Percentiles rank a stretch among this genome's conserved stretches.
Evolutionary conservation across 2,329 filamentous ascomycete genomes (phyloP).

Genomic region (Cladophialophora chaetospira): DNA sequence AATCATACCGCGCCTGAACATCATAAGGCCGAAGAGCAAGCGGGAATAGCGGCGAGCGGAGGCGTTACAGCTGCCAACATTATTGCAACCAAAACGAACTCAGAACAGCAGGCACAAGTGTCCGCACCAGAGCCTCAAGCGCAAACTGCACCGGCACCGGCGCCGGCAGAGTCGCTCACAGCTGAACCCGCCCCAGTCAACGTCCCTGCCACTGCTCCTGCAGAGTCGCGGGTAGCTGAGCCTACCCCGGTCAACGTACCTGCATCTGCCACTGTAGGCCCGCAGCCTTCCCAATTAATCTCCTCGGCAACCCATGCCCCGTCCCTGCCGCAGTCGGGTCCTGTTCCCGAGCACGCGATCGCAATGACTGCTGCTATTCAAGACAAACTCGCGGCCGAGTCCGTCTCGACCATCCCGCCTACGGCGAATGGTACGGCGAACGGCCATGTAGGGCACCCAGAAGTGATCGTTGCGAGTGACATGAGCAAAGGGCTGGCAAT

Average conservation of each 20-base stretch:
- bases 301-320: slow-evolving; percentile 8
- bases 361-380: slow-evolving; percentile 25
- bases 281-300: background rate
- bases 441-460: slow-evolving; percentile 22
- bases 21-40: slow-evolving; percentile 22
- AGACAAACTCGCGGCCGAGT: slow-evolving; percentile 22
- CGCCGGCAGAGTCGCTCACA: too few species aligned
- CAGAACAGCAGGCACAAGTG: background rate
- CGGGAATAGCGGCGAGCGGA: slow-evolving; percentile 5
- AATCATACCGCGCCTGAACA: slow-evolving; percentile 21
- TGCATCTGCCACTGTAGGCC: background rate
- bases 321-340: slow-evolving; percentile 28
- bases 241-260: too few species aligned
- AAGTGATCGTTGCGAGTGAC: slow-evolving; percentile 28
- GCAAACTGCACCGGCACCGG: background rate
- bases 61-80: slow-evolving; percentile 18
- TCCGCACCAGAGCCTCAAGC: slow-evolving; percentile 3
- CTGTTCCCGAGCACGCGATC: slow-evolving; percentile 18
- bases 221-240: too few species aligned
- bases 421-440: slow-evolving; percentile 26
- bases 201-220: too few species aligned
- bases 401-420: slow-evolving; percentile 25
- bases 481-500: slow-evolving; percentile 28
- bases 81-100: slow-evolving; percentile 13
- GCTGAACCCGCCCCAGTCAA: too few species aligned